phyloP scores from a whole-genome alignment of 805 yeast species.

The Scheffersomyces lignosus region DNA sequence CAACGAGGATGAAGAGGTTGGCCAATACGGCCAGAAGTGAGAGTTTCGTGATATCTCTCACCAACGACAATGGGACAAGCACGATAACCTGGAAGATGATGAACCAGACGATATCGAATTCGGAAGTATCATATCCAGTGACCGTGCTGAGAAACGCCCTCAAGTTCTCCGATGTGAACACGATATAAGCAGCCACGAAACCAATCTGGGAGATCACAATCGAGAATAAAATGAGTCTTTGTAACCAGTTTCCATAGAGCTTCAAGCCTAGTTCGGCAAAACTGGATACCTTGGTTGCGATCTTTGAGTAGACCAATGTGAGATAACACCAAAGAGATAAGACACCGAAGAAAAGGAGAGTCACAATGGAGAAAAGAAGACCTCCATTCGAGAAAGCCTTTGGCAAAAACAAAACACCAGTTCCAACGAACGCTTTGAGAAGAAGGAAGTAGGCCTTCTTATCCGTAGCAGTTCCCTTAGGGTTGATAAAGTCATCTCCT shows the following conservation, averaged over 20 bases:
- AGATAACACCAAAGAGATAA: slow-evolving; percentile 80
- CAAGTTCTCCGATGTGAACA: slow-evolving; percentile 73
- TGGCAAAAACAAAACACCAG: slow-evolving; percentile 72
- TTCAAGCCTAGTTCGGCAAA: slow-evolving; percentile 74
- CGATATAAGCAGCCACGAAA: slow-evolving; percentile 77
- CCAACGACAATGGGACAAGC: slow-evolving; percentile 66
- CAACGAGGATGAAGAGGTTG: slow-evolving; percentile 65
- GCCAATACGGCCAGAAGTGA: slow-evolving; percentile 73
- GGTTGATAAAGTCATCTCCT: slow-evolving; percentile 21
- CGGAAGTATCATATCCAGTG: slow-evolving; percentile 38
- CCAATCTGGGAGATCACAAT: slow-evolving; percentile 75
- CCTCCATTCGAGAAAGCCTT: slow-evolving; percentile 76
- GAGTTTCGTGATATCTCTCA: slow-evolving; percentile 73
- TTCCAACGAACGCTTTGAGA: slow-evolving; percentile 74
- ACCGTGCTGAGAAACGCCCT: slow-evolving; percentile 60
- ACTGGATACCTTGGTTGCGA: slow-evolving; percentile 62
- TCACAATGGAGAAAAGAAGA: slow-evolving; percentile 51
- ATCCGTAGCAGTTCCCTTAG: slow-evolving; percentile 69
- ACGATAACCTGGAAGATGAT: slow-evolving; percentile 57
- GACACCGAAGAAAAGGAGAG: slow-evolving; percentile 60
- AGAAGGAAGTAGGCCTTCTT: slow-evolving; percentile 68
- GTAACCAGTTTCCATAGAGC: slow-evolving; percentile 67
- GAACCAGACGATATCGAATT: slow-evolving; percentile 41
- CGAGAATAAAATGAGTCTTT: slow-evolving; percentile 59
- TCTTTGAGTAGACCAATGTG: slow-evolving; percentile 59